These are phyloP conservation scores for Plectranthus barbatus DNA, from an alignment of 257 asterid genomes.

Conservation along the genomic window DNA sequence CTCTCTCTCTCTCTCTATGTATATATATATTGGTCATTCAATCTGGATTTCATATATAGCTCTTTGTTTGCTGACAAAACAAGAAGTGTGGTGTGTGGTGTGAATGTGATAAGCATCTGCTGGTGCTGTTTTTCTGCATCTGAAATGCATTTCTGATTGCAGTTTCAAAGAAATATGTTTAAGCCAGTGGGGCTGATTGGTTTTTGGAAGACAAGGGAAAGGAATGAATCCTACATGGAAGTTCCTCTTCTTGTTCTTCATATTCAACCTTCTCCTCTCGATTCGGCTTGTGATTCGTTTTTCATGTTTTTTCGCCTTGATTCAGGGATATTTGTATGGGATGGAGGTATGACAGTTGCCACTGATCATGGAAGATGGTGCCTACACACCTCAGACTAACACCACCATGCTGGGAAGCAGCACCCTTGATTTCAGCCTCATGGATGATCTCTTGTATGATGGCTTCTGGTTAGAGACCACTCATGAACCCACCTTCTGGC, in stretches of 20 bases:
- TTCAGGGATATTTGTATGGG: background rate
- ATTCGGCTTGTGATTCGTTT: conserved; percentile 27
- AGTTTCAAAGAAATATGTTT: conserved; percentile 32
- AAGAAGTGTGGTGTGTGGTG: too few species aligned
- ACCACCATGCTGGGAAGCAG: conserved; percentile 22
- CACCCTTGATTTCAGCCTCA: conserved; percentile 38
- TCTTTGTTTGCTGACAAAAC: too few species aligned
- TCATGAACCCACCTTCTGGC: conserved; percentile 49
- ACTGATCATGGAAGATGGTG: conserved; percentile 59
- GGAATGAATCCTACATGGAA: conserved; percentile 32
- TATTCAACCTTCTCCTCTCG: conserved; percentile 34
- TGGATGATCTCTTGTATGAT: conserved; percentile 59
- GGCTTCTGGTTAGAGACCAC: conserved; percentile 82
- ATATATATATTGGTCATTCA: too few species aligned
- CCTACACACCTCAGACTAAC: conserved; percentile 15
- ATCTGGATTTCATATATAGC: too few species aligned
- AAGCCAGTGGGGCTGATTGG: conserved; percentile 26
- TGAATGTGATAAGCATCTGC: background rate
- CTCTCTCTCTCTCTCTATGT: too few species aligned
- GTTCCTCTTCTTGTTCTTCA: conserved; percentile 37
- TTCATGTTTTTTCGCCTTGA: background rate
- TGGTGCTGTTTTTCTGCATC: conserved; percentile 8
- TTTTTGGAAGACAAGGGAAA: conserved; percentile 37
- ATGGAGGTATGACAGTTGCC: conserved; percentile 18
- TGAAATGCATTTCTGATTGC: conserved; percentile 36